Evolutionary conservation across 163 green algal species (phyloP).

Genomic region (Scenedesmus sp.): DNA sequence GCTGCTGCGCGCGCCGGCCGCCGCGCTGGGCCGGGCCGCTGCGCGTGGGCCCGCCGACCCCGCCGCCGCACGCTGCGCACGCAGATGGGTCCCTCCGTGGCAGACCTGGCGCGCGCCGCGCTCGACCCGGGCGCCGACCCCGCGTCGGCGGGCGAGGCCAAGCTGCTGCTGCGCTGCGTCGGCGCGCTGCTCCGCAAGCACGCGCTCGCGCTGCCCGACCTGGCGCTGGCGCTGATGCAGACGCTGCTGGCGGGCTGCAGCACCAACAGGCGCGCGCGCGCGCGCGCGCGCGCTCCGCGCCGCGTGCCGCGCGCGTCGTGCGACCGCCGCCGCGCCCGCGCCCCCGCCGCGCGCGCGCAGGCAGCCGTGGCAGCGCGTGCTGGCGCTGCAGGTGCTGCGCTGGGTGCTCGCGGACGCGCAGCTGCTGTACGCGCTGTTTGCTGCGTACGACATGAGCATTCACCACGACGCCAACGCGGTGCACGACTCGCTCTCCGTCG

Average conservation of each 20-base stretch:
- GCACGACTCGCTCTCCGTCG: conserved; percentile 42
- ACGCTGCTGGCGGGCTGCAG: conserved; percentile 30
- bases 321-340: neutral
- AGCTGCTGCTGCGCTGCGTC: conserved; percentile 68
- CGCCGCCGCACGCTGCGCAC: neutral
- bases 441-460: conserved; percentile 67
- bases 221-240: conserved; percentile 35
- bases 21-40: no score
- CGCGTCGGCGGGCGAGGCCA: conserved; percentile 45
- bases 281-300: no score
- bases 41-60: no score
- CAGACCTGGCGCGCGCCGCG: conserved; percentile 53
- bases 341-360: neutral
- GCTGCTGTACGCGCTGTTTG: conserved; percentile 67
- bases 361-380: conserved; percentile 58
- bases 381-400: conserved; percentile 57
- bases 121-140: conserved; percentile 64
- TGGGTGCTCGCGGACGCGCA: conserved; percentile 46
- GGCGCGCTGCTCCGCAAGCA: conserved; percentile 56
- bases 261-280: conserved; percentile 15
- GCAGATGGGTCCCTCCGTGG: conserved; percentile 50
- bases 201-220: conserved; percentile 52
- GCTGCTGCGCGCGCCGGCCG: neutral
- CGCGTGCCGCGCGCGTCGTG: no score
- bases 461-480: conserved; percentile 57